Percentiles rank a stretch among this genome's conserved stretches.
phyloP scores from a whole-genome alignment of 2,329 filamentous ascomycete species.

The Nothophaeocryptopus gaeumannii region DNA sequence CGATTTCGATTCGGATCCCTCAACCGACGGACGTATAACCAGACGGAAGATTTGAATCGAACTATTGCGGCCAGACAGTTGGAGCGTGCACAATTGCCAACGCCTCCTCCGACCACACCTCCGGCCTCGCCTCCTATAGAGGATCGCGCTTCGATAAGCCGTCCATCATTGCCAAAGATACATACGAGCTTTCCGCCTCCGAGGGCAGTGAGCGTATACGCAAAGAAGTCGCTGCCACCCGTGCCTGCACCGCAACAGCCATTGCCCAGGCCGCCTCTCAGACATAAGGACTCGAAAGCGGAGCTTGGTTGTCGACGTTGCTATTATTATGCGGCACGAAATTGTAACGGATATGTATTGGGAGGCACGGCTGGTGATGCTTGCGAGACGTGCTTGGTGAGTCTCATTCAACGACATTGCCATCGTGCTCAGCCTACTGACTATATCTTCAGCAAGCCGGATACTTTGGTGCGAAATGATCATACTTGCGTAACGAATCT shows the following conservation, averaged over 20 bases:
- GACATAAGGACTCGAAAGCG: background rate
- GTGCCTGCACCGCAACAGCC: conserved; percentile 14
- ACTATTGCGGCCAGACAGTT: no score
- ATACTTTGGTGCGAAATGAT: no score
- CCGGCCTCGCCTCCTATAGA: conserved; percentile 6
- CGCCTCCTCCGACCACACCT: conserved; percentile 9
- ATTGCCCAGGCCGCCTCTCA: background rate
- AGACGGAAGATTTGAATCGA: conserved; percentile 14
- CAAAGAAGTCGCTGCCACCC: conserved; percentile 22
- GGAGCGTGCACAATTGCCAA: background rate
- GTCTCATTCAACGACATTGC: conserved; percentile 1
- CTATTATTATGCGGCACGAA: conserved; percentile 37
- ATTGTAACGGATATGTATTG: conserved; percentile 38
- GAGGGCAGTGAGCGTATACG: conserved; percentile 21
- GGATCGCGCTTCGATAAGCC: conserved; percentile 7
- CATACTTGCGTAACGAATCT: no score
- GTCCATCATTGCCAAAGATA: conserved; percentile 28
- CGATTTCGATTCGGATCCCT: conserved; percentile 24
- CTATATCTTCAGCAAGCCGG: no score
- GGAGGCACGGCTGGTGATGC: conserved; percentile 34
- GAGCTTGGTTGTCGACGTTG: conserved; percentile 36
- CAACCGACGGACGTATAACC: conserved; percentile 27
- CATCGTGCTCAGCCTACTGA: no score
- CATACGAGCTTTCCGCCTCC: conserved; percentile 27
- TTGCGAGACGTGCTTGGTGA: conserved; percentile 34